These are phyloP conservation scores for Dryas octopetala DNA, from an alignment of 306 rosid genomes.

Conservation along the genomic window DNA sequence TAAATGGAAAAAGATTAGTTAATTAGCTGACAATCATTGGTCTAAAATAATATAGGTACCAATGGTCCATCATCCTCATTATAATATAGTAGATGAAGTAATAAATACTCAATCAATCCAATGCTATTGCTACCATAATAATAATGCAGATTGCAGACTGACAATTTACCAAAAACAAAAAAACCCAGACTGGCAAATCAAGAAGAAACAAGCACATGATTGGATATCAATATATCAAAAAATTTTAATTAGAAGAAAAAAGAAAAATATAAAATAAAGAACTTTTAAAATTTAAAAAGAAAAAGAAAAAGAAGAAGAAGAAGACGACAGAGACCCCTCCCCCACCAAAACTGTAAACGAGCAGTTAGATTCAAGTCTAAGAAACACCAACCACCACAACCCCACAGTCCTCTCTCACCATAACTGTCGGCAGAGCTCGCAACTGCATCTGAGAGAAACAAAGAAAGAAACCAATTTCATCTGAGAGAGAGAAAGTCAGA, in stretches of 20 bases:
- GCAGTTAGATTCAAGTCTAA: constrained; percentile 57
- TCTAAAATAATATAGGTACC: too few species aligned
- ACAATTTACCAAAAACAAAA: neutral
- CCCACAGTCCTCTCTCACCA: constrained; percentile 15
- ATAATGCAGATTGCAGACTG: neutral
- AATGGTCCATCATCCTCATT: neutral
- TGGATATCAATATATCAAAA: too few species aligned
- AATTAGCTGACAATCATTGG: neutral
- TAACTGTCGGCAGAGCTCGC: constrained; percentile 47
- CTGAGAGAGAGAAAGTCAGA: constrained; percentile 10
- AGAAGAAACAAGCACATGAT: neutral
- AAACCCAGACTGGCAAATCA: neutral
- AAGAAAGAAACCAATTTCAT: constrained; percentile 31
- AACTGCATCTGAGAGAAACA: constrained; percentile 39
- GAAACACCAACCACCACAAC: constrained; percentile 42
- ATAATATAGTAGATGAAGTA: neutral
- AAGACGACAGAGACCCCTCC: constrained; percentile 19
- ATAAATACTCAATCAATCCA: neutral
- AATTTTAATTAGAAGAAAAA: too few species aligned
- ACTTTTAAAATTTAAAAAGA: neutral
- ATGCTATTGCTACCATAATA: neutral
- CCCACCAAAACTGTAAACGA: constrained; percentile 13
- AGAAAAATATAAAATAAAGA: neutral
- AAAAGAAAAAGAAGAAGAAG: neutral
- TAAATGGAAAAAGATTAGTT: too few species aligned